Conservation (phyloP, 805 yeast species). For the Lachancea dasiensis region DNA sequence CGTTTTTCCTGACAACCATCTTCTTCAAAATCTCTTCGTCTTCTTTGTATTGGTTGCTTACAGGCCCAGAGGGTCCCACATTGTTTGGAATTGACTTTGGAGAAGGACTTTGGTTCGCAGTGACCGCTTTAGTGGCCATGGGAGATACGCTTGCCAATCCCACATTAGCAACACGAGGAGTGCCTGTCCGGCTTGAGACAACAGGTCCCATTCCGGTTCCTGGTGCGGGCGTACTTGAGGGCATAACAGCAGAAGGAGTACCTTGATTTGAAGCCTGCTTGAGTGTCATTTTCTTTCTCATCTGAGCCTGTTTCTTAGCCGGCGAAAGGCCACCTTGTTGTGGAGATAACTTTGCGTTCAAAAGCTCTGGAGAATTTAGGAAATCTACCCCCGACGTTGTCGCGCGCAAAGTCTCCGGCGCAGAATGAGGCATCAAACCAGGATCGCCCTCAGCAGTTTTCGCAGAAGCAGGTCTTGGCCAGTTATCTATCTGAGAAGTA, state of each 20-base stretch:
- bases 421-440: slow-evolving; percentile 1
- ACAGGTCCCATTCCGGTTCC: slow-evolving; percentile 8
- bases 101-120: slow-evolving; percentile 9
- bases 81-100: slow-evolving; percentile 13
- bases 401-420: slow-evolving; percentile 10
- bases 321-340: slow-evolving; percentile 15
- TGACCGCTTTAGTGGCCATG: slow-evolving; percentile 7
- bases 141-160: slow-evolving; percentile 10
- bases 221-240: slow-evolving; percentile 14
- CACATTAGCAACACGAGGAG: slow-evolving; percentile 12
- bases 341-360: slow-evolving; percentile 13
- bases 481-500: slow-evolving; percentile 7
- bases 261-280: slow-evolving; percentile 11
- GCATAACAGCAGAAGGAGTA: slow-evolving; percentile 15
- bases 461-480: slow-evolving; percentile 3
- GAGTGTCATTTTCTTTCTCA: slow-evolving; percentile 7
- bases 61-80: slow-evolving; percentile 11
- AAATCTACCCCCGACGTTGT: slow-evolving; percentile 17
- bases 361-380: slow-evolving; percentile 18
- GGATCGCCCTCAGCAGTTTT: slow-evolving; percentile 2
- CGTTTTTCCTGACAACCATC: slow-evolving; percentile 26
- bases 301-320: slow-evolving; percentile 8
- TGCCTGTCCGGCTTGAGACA: slow-evolving; percentile 17
- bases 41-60: slow-evolving; percentile 25
- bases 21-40: slow-evolving; percentile 29